phyloP scores from a whole-genome alignment of 129 eudicot genomes.

The Tagetes erecta region DNA sequence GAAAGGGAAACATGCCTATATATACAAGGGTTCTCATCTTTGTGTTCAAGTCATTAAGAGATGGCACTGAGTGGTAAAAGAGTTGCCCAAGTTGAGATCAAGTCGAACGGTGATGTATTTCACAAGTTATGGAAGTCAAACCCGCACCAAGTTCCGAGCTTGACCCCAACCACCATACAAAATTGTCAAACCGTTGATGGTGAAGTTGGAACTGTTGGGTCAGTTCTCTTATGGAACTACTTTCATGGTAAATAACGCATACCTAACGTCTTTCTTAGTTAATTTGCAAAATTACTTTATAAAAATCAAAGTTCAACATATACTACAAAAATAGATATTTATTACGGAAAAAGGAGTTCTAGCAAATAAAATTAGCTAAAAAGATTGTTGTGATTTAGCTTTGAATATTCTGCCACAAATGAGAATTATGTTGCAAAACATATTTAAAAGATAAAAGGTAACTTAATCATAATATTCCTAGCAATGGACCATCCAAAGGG shows the following conservation, averaged over 20 bases:
- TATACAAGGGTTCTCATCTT: not conserved
- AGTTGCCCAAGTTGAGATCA: conserved; percentile 23
- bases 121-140: conserved; percentile 30
- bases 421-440: too few relatives aligned
- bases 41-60: not conserved
- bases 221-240: conserved; percentile 38
- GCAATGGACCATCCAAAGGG: too few relatives aligned
- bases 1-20: not conserved
- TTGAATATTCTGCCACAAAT: too few relatives aligned
- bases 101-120: conserved; percentile 33
- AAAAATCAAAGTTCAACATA: too few relatives aligned
- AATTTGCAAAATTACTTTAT: too few relatives aligned
- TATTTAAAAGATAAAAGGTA: too few relatives aligned
- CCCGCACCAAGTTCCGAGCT: conserved; percentile 36
- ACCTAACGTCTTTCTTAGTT: not conserved
- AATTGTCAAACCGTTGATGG: conserved; percentile 43
- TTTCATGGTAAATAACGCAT: conserved; percentile 32
- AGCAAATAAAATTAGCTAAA: too few relatives aligned
- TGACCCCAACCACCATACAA: conserved; percentile 31
- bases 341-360: too few relatives aligned
- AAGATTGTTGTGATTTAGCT: too few relatives aligned
- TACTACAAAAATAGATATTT: too few relatives aligned
- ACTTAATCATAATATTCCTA: too few relatives aligned
- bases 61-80: conserved; percentile 24
- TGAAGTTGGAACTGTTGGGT: conserved; percentile 43